Evolutionary conservation across 768 basidiomycete species (phyloP).

Genomic region (Panaeolus papilionaceus): DNA sequence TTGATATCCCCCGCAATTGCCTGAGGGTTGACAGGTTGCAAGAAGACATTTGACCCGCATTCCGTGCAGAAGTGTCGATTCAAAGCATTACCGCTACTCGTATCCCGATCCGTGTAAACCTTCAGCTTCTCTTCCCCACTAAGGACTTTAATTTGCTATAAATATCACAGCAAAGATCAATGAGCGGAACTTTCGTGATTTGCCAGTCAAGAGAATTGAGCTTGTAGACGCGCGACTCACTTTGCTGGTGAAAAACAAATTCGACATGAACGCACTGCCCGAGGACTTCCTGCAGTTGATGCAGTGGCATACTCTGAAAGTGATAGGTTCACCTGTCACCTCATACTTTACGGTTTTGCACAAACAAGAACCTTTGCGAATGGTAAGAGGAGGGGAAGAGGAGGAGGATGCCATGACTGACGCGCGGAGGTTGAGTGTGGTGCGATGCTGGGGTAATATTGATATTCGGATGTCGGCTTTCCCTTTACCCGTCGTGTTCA

Average conservation of each 20-base stretch:
- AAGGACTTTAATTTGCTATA: slow-evolving; percentile 34
- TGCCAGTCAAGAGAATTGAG: not conserved
- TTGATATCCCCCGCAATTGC: slow-evolving; percentile 26
- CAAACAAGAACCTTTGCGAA: slow-evolving; percentile 42
- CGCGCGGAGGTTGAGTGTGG: not conserved
- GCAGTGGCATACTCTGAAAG: slow-evolving; percentile 50
- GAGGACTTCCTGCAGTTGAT: slow-evolving; percentile 48
- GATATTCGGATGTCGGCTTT: slow-evolving; percentile 7
- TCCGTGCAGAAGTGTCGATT: slow-evolving; percentile 40
- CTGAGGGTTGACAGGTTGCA: slow-evolving; percentile 23
- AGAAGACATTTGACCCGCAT: slow-evolving; percentile 45
- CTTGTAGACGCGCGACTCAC: slow-evolving; percentile 29
- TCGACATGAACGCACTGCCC: slow-evolving; percentile 48
- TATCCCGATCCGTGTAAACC: slow-evolving; percentile 35
- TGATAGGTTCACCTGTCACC: slow-evolving; percentile 41
- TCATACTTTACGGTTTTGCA: slow-evolving; percentile 44
- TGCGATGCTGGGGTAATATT: not conserved
- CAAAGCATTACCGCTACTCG: slow-evolving; percentile 36
- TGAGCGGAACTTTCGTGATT: not conserved
- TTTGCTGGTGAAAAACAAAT: slow-evolving; percentile 40
- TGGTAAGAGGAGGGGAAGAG: not conserved
- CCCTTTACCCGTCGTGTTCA: not conserved
- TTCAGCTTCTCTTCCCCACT: slow-evolving; percentile 37
- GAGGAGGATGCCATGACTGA: slow-evolving; percentile 1
- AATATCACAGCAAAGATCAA: not conserved